Conservation (phyloP, 1,139 yeast genomes). For the Candida smagusa region DNA sequence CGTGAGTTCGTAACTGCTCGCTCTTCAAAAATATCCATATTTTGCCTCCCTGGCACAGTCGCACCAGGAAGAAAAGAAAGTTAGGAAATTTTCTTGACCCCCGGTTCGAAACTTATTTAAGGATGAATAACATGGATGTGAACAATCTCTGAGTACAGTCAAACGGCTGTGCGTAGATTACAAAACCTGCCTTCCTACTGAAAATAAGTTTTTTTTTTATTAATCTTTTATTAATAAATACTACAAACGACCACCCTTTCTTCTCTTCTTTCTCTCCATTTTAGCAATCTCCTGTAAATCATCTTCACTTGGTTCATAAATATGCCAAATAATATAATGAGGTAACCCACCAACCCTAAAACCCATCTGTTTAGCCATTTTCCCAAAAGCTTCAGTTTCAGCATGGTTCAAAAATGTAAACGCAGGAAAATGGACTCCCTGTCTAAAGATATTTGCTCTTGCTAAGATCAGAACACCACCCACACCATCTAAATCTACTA, state of each 20-base stretch:
- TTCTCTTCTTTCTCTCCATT: slow-evolving; percentile 67
- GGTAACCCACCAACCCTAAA: slow-evolving; percentile 82
- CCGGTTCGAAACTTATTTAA: slow-evolving; percentile 29
- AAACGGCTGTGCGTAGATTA: slow-evolving; percentile 44
- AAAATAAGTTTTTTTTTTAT: slow-evolving; percentile 19
- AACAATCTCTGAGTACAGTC: slow-evolving; percentile 51
- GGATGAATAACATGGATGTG: slow-evolving; percentile 53
- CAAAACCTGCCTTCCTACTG: slow-evolving; percentile 57
- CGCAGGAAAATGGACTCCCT: slow-evolving; percentile 86
- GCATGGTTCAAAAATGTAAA: slow-evolving; percentile 87
- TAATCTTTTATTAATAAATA: slow-evolving; percentile 1
- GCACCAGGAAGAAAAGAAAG: slow-evolving; percentile 7
- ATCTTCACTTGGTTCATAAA: slow-evolving; percentile 88
- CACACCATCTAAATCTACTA: slow-evolving; percentile 78
- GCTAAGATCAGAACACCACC: slow-evolving; percentile 90
- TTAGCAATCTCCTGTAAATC: slow-evolving; percentile 73
- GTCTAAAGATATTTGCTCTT: slow-evolving; percentile 75
- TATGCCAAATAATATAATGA: slow-evolving; percentile 87
- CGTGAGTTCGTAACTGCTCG: no score
- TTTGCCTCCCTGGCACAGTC: slow-evolving; percentile 14
- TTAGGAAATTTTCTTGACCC: slow-evolving; percentile 7
- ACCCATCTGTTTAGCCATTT: slow-evolving; percentile 79
- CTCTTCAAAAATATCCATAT: no score
- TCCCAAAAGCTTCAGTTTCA: slow-evolving; percentile 90
- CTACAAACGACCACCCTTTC: slow-evolving; percentile 19